These are phyloP conservation scores for Chamaenerion angustifolium DNA, from an alignment of 345 rosid species.

Conservation along the genomic window DNA sequence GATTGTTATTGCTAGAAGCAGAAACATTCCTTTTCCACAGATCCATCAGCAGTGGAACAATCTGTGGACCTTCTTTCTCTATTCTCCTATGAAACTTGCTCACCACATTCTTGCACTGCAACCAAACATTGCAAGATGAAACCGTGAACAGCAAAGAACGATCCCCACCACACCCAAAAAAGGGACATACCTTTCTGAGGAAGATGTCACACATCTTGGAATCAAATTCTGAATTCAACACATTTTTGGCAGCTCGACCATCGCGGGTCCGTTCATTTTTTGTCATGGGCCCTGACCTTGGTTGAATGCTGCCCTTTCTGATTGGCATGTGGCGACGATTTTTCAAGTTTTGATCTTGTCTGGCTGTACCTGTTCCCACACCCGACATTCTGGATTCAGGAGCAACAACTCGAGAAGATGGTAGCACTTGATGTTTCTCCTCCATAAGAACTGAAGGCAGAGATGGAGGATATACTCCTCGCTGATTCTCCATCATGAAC, in stretches of 20 bases:
- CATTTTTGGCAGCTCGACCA: slow-evolving; percentile 10
- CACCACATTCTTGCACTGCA: slow-evolving; percentile 82
- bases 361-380: slow-evolving; percentile 6
- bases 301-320: slow-evolving; percentile 48
- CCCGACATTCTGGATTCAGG: too few relatives aligned
- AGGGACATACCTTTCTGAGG: slow-evolving; percentile 73
- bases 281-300: slow-evolving; percentile 56
- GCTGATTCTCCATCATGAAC: too few relatives aligned
- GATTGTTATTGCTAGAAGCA: slow-evolving; percentile 42
- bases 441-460: slow-evolving; percentile 28
- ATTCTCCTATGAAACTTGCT: slow-evolving; percentile 86
- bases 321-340: slow-evolving; percentile 43
- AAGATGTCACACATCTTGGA: slow-evolving; percentile 59
- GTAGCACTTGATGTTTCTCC: slow-evolving; percentile 27
- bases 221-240: slow-evolving; percentile 47
- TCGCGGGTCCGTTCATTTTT: slow-evolving; percentile 27
- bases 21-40: slow-evolving; percentile 90
- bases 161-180: too few relatives aligned
- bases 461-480: too few relatives aligned
- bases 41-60: slow-evolving; percentile 79
- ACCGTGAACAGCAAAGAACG: too few relatives aligned
- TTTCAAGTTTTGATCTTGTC: slow-evolving; percentile 60
- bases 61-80: slow-evolving; percentile 88
- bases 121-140: not conserved
- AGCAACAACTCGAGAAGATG: not conserved